phyloP scores from a whole-genome alignment of 2,329 filamentous ascomycete genomes.

The Pseudocercospora cruenta region DNA sequence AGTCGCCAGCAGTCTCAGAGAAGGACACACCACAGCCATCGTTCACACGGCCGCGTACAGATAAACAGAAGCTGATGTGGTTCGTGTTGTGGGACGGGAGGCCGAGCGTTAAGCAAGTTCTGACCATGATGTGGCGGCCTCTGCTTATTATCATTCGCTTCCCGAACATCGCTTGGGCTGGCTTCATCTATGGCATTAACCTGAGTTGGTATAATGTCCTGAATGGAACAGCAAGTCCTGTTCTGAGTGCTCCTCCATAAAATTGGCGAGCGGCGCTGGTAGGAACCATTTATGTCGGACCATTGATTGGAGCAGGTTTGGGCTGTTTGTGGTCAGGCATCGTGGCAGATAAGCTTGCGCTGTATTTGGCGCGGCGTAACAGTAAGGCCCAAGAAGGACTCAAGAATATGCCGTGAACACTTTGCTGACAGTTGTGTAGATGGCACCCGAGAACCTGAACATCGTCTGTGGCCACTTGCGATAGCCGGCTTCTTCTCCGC shows the following conservation, averaged over 20 bases:
- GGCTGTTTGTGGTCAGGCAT: slow-evolving; percentile 41
- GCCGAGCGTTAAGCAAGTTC: slow-evolving; percentile 30
- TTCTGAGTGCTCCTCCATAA: slow-evolving; percentile 42
- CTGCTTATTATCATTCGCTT: slow-evolving; percentile 40
- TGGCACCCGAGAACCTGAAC: slow-evolving; percentile 46
- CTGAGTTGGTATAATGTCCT: slow-evolving; percentile 39
- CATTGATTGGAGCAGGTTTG: slow-evolving; percentile 42
- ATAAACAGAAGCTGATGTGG: slow-evolving; percentile 12
- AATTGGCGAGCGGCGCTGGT: slow-evolving; percentile 42
- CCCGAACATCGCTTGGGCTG: slow-evolving; percentile 43
- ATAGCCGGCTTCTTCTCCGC: slow-evolving; percentile 43
- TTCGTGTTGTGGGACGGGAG: slow-evolving; percentile 25
- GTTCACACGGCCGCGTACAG: neutral
- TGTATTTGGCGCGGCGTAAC: slow-evolving; percentile 43
- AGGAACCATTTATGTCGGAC: slow-evolving; percentile 41
- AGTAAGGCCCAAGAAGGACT: slow-evolving; percentile 15
- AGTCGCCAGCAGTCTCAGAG: neutral
- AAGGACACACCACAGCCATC: neutral
- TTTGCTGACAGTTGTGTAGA: slow-evolving; percentile 5
- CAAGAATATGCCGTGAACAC: neutral
- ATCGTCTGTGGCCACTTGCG: slow-evolving; percentile 47
- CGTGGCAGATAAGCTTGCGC: slow-evolving; percentile 40
- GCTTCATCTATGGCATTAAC: slow-evolving; percentile 45
- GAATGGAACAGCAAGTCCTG: slow-evolving; percentile 44
- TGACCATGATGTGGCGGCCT: slow-evolving; percentile 28